Evolutionary conservation across 345 rosid species (phyloP), one percentile per base, ranked within the genome.

Genomic region (Populus tremula): DNA sequence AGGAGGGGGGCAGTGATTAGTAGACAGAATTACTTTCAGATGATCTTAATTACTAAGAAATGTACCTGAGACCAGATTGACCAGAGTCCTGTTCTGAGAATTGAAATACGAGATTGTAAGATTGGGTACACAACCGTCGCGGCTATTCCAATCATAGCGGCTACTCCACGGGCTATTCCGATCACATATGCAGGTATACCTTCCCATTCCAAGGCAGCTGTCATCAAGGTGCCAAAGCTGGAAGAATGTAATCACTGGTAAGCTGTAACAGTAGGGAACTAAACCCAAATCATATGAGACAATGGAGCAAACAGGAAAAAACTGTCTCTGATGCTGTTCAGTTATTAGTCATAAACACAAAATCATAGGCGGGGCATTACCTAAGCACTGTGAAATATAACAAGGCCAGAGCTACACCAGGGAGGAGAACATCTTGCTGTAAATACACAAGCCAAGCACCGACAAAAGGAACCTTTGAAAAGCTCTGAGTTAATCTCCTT

Each of bases 201-300:
- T 85, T 90, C 81, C 97, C 91, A 90, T 82, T 91, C 90, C 76
- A 93, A 77, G 29, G 93, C 73, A 64, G 98, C 97, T n/a, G 93
- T 93, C 98, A 94, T 94, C 84, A 94, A 78, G 66, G 92, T 94
- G 47, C 97, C 97, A 38, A 85, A 91, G 78, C 97, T 94, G 86
- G 25, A 80, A 31, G 31, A 75, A 20, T 49, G 20, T 1, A 17
- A 49, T 49, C 41, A 33, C 0, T 64, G 10, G 36, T 2, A 27
- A 64, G 35, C 1, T 29, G 21, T 64, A 29, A 64, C 6, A 23
- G 21, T 2, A 8, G 29, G 38, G 33, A 64, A 29, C 35, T 29
- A 64, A 63, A n/a, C 21, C 31, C 18, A 29, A 13, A 25, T 33
- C 68, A 29, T 13, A 29, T 25, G 68, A 33, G 35, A 33, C 13